Evolutionary conservation across 2,329 filamentous ascomycete species (phyloP).

Genomic region (Coniochaeta ligniaria): DNA sequence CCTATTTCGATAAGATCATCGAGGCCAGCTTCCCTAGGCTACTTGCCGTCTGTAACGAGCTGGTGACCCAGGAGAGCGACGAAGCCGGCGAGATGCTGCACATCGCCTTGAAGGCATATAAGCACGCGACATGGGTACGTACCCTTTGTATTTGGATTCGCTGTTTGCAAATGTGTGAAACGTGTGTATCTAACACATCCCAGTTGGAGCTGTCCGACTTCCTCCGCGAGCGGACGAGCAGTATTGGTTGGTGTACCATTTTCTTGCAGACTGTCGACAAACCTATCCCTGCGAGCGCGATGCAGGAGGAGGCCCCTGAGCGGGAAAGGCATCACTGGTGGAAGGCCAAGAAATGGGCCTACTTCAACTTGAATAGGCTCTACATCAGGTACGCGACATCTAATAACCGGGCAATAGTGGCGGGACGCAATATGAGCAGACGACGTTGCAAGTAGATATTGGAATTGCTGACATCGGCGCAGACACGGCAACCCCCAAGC

Average conservation of each 20-base stretch:
- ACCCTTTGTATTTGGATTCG: background rate
- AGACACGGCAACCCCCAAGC: conserved; percentile 86
- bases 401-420: background rate
- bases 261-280: conserved; percentile 90
- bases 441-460: background rate
- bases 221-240: conserved; percentile 72
- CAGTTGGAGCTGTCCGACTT: conserved; percentile 80
- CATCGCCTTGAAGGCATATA: conserved; percentile 92
- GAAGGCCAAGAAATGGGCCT: conserved; percentile 99
- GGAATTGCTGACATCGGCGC: conserved; percentile 15
- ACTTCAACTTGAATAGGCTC: conserved; percentile 92
- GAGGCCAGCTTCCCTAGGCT: conserved; percentile 84
- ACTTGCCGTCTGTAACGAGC: conserved; percentile 76
- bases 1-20: conserved; percentile 91
- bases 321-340: conserved; percentile 96
- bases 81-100: conserved; percentile 97
- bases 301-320: conserved; percentile 74
- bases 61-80: conserved; percentile 84
- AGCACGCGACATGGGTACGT: conserved; percentile 92
- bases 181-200: conserved; percentile 60
- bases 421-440: background rate
- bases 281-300: conserved; percentile 67
- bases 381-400: conserved; percentile 68
- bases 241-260: conserved; percentile 92
- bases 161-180: conserved; percentile 44